Percentiles rank a stretch among this genome's conserved stretches.
phyloP scores from a whole-genome alignment of 2,329 filamentous ascomycete genomes.

The Cladophialophora immunda region DNA sequence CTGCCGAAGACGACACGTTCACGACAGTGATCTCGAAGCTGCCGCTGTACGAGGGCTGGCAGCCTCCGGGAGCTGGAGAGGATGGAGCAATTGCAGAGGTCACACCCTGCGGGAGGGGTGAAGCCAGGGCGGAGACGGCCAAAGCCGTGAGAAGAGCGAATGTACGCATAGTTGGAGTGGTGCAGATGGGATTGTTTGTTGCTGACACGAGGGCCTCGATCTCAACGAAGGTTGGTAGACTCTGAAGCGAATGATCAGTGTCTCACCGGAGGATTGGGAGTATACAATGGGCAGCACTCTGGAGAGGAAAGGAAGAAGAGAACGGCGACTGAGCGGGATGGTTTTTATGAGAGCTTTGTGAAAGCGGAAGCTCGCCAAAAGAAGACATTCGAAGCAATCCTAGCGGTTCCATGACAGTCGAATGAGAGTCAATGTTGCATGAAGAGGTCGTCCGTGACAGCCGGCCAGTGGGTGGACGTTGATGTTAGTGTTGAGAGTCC shows the following conservation, averaged over 20 bases:
- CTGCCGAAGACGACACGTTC: slow-evolving; percentile 38
- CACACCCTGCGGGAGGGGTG: slow-evolving; percentile 40
- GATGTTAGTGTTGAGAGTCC: neutral
- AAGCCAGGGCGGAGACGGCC: slow-evolving; percentile 29
- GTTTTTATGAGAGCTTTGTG: slow-evolving; percentile 10
- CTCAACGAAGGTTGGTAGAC: slow-evolving; percentile 30
- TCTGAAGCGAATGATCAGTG: slow-evolving; percentile 30
- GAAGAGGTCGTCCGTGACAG: slow-evolving; percentile 4
- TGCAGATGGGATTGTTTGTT: slow-evolving; percentile 8
- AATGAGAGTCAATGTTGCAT: neutral
- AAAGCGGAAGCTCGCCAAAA: neutral
- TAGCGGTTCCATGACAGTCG: slow-evolving; percentile 1
- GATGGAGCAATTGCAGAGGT: slow-evolving; percentile 39
- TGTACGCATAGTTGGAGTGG: slow-evolving; percentile 30
- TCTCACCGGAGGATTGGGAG: slow-evolving; percentile 12
- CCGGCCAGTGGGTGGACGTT: slow-evolving; percentile 5
- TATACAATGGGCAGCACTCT: neutral
- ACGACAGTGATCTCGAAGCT: slow-evolving; percentile 41
- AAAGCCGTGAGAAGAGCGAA: slow-evolving; percentile 35
- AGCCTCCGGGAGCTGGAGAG: slow-evolving; percentile 40
- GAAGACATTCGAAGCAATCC: slow-evolving; percentile 1
- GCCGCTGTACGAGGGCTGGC: slow-evolving; percentile 32
- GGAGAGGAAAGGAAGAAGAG: slow-evolving; percentile 3
- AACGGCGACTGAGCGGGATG: neutral
- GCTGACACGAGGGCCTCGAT: slow-evolving; percentile 9